Conservation (phyloP, 1,284 basidiomycete genomes). For the Stygiomarasmius scandens region DNA sequence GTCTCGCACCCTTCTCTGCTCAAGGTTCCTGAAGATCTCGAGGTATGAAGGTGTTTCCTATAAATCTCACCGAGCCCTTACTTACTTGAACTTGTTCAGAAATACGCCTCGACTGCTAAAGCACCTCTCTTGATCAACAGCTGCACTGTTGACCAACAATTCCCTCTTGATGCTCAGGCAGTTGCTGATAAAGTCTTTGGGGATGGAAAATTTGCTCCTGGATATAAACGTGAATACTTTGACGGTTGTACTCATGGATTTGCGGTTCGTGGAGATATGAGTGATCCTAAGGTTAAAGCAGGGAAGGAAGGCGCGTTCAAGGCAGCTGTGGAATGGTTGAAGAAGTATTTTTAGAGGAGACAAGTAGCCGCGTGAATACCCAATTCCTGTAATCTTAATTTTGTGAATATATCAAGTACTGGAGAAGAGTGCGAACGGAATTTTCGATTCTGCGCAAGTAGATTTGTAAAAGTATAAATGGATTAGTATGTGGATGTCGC, state of each 20-base stretch:
- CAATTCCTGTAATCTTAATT: neutral
- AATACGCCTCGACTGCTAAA: constrained; percentile 47
- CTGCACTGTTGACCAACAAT: constrained; percentile 55
- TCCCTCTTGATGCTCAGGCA: constrained; percentile 49
- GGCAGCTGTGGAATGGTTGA: constrained; percentile 5
- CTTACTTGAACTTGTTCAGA: constrained; percentile 34
- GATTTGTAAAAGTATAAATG: no score
- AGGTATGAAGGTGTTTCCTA: constrained; percentile 7
- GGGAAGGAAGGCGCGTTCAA: constrained; percentile 3
- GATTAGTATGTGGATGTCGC: no score
- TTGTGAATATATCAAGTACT: no score
- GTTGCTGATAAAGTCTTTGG: constrained; percentile 60
- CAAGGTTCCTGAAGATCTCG: constrained; percentile 53
- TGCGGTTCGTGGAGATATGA: neutral
- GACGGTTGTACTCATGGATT: constrained; percentile 22
- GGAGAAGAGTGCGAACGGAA: no score
- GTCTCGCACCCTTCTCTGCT: constrained; percentile 74
- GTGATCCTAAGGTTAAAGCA: neutral
- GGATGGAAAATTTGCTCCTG: constrained; percentile 52
- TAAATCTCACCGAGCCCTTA: neutral
- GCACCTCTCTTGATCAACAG: constrained; percentile 67
- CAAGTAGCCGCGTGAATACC: neutral
- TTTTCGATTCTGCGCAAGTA: no score
- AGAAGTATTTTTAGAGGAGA: neutral
- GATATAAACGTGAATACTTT: constrained; percentile 59